These are phyloP conservation scores for Monosporascus sp. DNA, from an alignment of 2,329 filamentous ascomycete species.

Conservation along the genomic window DNA sequence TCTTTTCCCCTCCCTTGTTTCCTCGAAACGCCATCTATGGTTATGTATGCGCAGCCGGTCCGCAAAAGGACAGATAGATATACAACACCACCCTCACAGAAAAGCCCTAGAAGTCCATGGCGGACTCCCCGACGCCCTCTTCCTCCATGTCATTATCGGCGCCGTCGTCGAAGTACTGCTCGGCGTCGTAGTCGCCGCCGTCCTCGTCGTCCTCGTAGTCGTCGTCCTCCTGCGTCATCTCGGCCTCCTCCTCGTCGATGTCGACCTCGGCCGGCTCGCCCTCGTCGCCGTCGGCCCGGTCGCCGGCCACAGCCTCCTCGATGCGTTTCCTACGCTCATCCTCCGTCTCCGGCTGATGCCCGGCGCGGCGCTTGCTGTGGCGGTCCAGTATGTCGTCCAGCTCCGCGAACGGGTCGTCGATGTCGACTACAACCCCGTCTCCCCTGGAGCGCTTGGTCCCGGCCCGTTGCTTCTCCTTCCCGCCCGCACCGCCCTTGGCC, in stretches of 20 bases:
- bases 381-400: conserved; percentile 10
- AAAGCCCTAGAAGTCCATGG: conserved; percentile 15
- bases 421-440: background rate
- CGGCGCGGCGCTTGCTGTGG: conserved; percentile 10
- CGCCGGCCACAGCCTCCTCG: conserved; percentile 20
- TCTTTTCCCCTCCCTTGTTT: no score
- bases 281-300: conserved; percentile 29
- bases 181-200: conserved; percentile 57
- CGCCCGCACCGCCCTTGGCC: background rate
- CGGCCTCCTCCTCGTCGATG: conserved; percentile 41
- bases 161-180: conserved; percentile 55
- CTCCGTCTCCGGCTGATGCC: conserved; percentile 27
- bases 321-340: conserved; percentile 29
- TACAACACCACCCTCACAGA: no score
- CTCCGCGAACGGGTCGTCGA: conserved; percentile 14
- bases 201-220: conserved; percentile 51
- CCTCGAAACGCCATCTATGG: no score
- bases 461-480: background rate
- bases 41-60: no score
- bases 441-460: background rate
- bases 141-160: conserved; percentile 48
- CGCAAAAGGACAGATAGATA: no score
- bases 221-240: conserved; percentile 39
- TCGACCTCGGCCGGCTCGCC: conserved; percentile 31
- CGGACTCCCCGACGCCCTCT: conserved; percentile 40